A percentile compares a stretch with the other conserved stretches of the same genome.
Evolutionary conservation across 2,329 filamentous ascomycete species (phyloP).

Genomic region (Diaporthe vexans): DNA sequence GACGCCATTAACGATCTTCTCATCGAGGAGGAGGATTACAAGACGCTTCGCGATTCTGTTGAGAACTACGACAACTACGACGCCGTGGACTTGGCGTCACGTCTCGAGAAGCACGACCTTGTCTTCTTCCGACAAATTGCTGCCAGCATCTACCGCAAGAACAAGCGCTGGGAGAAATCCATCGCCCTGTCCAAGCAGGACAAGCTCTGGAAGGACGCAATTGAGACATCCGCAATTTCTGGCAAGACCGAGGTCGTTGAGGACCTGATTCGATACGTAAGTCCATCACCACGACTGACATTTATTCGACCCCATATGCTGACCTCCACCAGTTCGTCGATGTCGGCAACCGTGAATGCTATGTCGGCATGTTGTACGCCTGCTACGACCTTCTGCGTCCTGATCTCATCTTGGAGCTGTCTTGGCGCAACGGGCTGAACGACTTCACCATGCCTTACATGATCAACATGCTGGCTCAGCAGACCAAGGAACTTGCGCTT

Average conservation of each 20-base stretch:
- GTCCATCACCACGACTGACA: slow-evolving; percentile 58
- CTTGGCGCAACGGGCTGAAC: slow-evolving; percentile 93
- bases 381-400: slow-evolving; percentile 98
- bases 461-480: slow-evolving; percentile 97
- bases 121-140: slow-evolving; percentile 99
- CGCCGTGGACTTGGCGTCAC: slow-evolving; percentile 89
- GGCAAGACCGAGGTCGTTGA: slow-evolving; percentile 93
- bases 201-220: slow-evolving; percentile 99
- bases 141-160: slow-evolving; percentile 98
- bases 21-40: slow-evolving; percentile 99
- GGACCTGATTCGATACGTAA: slow-evolving; percentile 95
- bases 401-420: slow-evolving; percentile 93
- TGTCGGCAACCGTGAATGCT: slow-evolving; percentile 98
- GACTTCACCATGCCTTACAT: slow-evolving; percentile 99
- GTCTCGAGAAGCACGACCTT: slow-evolving; percentile 96
- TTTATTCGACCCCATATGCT: slow-evolving; percentile 47
- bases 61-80: slow-evolving; percentile 99
- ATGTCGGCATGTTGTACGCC: slow-evolving; percentile 99
- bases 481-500: slow-evolving; percentile 85
- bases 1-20: slow-evolving; percentile 97
- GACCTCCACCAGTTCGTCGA: slow-evolving; percentile 85
- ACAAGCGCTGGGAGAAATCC: slow-evolving; percentile 99
- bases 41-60: slow-evolving; percentile 96
- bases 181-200: slow-evolving; percentile 98
- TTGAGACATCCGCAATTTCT: slow-evolving; percentile 95